A percentile compares a stretch with the other conserved stretches of the same genome.
Conservation (phyloP, 192 early-diverging fungal species). For the Coemansia sp. region DNA sequence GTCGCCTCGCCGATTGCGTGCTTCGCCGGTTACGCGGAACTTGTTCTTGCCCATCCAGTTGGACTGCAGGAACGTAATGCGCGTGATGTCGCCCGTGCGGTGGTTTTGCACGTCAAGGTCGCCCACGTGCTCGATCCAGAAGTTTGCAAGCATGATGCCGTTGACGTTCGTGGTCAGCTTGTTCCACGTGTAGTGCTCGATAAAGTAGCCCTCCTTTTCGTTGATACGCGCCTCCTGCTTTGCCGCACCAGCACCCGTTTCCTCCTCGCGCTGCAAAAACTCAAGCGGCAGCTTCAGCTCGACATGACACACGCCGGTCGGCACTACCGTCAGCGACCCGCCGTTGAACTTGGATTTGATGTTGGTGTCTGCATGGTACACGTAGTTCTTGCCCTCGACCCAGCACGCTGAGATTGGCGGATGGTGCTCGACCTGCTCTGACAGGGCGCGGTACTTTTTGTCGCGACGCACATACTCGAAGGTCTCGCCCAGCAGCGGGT, state of each 20-base stretch:
- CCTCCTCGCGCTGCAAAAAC: conserved; percentile 48
- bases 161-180: conserved; percentile 86
- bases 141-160: conserved; percentile 80
- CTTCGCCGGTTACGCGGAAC: conserved; percentile 61
- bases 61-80: conserved; percentile 74
- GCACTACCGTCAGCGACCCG: conserved; percentile 76
- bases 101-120: conserved; percentile 81
- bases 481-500: conserved; percentile 87
- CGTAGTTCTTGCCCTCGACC: conserved; percentile 76
- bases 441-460: conserved; percentile 75
- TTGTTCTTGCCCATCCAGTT: conserved; percentile 70
- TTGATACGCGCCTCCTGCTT: conserved; percentile 35
- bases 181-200: conserved; percentile 84
- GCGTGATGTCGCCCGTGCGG: conserved; percentile 76
- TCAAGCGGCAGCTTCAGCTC: conserved; percentile 66
- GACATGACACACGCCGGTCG: conserved; percentile 78
- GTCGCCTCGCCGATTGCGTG: conserved; percentile 49
- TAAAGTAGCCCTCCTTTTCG: conserved; percentile 54
- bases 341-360: conserved; percentile 86
- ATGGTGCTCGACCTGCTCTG: conserved; percentile 88
- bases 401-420: conserved; percentile 88
- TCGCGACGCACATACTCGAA: conserved; percentile 81
- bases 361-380: conserved; percentile 84
- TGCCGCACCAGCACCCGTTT: conserved; percentile 25
- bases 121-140: conserved; percentile 84